Conservation (phyloP, 495 filamentous ascomycete species). For the Lichenothelia convexa region DNA sequence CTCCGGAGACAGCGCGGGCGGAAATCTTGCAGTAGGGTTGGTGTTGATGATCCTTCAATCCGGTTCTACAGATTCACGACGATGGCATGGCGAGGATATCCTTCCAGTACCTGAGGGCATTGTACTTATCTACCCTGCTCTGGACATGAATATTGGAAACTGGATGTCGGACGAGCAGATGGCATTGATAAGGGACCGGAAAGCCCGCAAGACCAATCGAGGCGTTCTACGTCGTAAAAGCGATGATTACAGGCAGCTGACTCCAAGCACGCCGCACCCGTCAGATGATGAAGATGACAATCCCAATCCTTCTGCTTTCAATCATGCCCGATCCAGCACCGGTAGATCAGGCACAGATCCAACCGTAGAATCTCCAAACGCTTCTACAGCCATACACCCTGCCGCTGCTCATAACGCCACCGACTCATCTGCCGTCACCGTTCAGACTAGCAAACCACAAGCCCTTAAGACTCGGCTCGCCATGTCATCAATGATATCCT, state of each 20-base stretch:
- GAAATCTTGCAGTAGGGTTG: slow-evolving; percentile 68
- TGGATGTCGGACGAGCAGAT: slow-evolving; percentile 99
- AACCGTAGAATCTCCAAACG: neutral
- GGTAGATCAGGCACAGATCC: slow-evolving; percentile 5
- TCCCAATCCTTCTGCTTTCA: neutral
- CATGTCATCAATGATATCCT: slow-evolving; percentile 90
- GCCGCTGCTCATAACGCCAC: slow-evolving; percentile 12
- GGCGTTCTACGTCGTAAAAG: slow-evolving; percentile 61
- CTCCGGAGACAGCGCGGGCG: slow-evolving; percentile 84
- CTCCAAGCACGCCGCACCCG: slow-evolving; percentile 26
- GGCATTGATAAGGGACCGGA: slow-evolving; percentile 73
- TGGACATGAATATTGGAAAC: slow-evolving; percentile 94
- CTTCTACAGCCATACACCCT: slow-evolving; percentile 7
- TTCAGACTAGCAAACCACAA: slow-evolving; percentile 32
- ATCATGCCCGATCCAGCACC: slow-evolving; percentile 6
- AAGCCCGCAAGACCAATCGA: slow-evolving; percentile 56
- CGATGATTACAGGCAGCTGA: slow-evolving; percentile 43
- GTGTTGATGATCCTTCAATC: slow-evolving; percentile 77
- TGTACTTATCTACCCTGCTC: slow-evolving; percentile 68
- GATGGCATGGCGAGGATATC: slow-evolving; percentile 36
- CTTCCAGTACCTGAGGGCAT: slow-evolving; percentile 68
- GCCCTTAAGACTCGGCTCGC: slow-evolving; percentile 75
- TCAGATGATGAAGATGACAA: slow-evolving; percentile 22
- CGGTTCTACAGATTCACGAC: slow-evolving; percentile 32
- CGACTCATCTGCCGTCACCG: slow-evolving; percentile 4